Evolutionary conservation across 495 filamentous ascomycete species (phyloP).

Genomic region (Poronia punctata): DNA sequence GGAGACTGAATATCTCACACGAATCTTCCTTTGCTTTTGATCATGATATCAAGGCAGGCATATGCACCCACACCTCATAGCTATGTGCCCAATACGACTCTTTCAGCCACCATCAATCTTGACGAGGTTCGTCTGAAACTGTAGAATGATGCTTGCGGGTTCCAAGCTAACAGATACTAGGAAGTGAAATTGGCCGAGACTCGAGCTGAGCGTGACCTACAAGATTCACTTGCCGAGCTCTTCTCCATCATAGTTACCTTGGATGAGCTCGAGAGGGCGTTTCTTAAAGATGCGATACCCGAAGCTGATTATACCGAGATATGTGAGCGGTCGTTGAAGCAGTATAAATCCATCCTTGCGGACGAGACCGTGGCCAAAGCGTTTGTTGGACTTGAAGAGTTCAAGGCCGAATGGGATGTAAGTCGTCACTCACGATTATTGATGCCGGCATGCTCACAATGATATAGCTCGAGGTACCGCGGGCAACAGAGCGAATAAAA

Average conservation of each 20-base stretch:
- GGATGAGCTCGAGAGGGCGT: slow-evolving; percentile 93
- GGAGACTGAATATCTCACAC: neutral
- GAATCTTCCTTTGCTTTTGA: no score
- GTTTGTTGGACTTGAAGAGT: slow-evolving; percentile 86
- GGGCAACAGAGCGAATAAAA: slow-evolving; percentile 85
- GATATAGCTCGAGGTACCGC: slow-evolving; percentile 79
- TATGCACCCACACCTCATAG: slow-evolving; percentile 91
- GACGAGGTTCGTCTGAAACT: slow-evolving; percentile 59
- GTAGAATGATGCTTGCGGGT: neutral
- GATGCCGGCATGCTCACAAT: slow-evolving; percentile 6
- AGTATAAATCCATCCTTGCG: slow-evolving; percentile 89
- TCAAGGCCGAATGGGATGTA: slow-evolving; percentile 89
- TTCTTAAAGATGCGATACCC: slow-evolving; percentile 88
- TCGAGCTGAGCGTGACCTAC: slow-evolving; percentile 80
- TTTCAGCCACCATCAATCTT: slow-evolving; percentile 83
- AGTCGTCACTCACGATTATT: no score
- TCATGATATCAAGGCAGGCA: slow-evolving; percentile 41
- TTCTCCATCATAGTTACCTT: slow-evolving; percentile 96
- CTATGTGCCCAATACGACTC: slow-evolving; percentile 71
- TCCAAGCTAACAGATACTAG: slow-evolving; percentile 32
- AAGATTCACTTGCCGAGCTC: slow-evolving; percentile 93
- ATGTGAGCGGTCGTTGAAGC: slow-evolving; percentile 85
- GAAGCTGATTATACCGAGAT: slow-evolving; percentile 93
- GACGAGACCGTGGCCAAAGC: slow-evolving; percentile 76
- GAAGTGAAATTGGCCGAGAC: slow-evolving; percentile 89